Percentiles rank a stretch among this genome's conserved stretches.
Conservation (phyloP, 768 basidiomycete genomes). For the Leccinellum albellum region DNA sequence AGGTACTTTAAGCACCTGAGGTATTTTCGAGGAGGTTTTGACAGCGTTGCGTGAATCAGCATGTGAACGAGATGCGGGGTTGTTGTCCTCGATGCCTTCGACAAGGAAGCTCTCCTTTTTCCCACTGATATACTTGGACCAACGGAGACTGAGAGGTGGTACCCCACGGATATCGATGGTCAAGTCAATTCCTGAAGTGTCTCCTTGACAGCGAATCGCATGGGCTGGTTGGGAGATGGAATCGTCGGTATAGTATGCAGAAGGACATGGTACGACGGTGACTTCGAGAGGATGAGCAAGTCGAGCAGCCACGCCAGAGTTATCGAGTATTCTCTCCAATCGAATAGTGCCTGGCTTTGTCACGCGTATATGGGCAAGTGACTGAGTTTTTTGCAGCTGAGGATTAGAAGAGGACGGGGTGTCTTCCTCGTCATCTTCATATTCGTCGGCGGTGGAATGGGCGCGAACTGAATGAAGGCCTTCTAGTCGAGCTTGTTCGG, state of each 20-base stretch:
- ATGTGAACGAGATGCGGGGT: constrained; percentile 32
- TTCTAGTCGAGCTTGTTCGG: constrained; percentile 58
- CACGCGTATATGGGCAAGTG: constrained; percentile 67
- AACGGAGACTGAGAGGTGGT: constrained; percentile 72
- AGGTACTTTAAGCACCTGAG: constrained; percentile 65
- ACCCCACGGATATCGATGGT: constrained; percentile 67
- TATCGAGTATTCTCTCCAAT: constrained; percentile 70
- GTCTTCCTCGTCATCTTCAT: constrained; percentile 55
- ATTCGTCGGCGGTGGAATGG: constrained; percentile 55
- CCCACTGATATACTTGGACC: constrained; percentile 68
- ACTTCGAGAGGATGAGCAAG: constrained; percentile 62
- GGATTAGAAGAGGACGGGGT: constrained; percentile 34
- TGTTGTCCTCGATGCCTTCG: constrained; percentile 75
- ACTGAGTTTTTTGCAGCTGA: constrained; percentile 69
- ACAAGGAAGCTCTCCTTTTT: constrained; percentile 69
- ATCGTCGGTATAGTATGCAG: constrained; percentile 55
- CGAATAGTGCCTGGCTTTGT: constrained; percentile 70
- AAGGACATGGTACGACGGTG: constrained; percentile 78
- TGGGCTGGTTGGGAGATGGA: constrained; percentile 34
- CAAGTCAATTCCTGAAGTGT: constrained; percentile 52
- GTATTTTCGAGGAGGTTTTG: constrained; percentile 26
- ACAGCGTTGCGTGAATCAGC: constrained; percentile 23
- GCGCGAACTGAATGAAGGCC: constrained; percentile 44
- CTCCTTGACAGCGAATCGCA: constrained; percentile 65
- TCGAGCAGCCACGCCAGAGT: constrained; percentile 67